Percentiles rank a stretch among this genome's conserved stretches.
Conservation (phyloP, 1,284 basidiomycete species). For the Moniliophthora roreri region DNA sequence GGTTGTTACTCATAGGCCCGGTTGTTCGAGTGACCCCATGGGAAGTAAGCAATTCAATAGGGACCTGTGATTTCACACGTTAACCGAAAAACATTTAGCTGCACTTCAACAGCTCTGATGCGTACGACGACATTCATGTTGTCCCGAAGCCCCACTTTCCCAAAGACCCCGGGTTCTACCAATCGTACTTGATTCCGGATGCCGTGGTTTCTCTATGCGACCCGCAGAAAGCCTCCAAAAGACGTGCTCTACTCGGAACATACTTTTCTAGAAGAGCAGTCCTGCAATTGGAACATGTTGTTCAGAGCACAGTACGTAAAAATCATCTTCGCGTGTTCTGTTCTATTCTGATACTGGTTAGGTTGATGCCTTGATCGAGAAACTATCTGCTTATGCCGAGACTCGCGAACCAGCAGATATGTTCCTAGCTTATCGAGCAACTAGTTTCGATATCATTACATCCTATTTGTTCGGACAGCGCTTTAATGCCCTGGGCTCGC, state of each 20-base stretch:
- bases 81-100: neutral
- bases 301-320: neutral
- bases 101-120: neutral
- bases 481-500: slow-evolving; percentile 17
- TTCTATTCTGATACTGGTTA: neutral
- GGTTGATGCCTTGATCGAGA: neutral
- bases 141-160: neutral
- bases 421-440: slow-evolving; percentile 12
- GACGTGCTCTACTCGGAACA: neutral
- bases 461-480: slow-evolving; percentile 25
- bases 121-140: slow-evolving; percentile 1
- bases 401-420: slow-evolving; percentile 8
- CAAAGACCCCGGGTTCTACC: neutral
- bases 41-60: neutral
- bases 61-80: neutral
- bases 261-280: slow-evolving; percentile 1
- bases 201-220: neutral
- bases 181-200: neutral
- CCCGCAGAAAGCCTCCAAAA: neutral
- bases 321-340: neutral
- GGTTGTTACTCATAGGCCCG: neutral
- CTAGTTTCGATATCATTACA: slow-evolving; percentile 24
- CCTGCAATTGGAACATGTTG: neutral
- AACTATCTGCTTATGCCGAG: neutral
- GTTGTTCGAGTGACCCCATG: neutral